Base-by-base conservation (phyloP, 768 basidiomycete species). In the Lepiota brunneoincarnata region DNA sequence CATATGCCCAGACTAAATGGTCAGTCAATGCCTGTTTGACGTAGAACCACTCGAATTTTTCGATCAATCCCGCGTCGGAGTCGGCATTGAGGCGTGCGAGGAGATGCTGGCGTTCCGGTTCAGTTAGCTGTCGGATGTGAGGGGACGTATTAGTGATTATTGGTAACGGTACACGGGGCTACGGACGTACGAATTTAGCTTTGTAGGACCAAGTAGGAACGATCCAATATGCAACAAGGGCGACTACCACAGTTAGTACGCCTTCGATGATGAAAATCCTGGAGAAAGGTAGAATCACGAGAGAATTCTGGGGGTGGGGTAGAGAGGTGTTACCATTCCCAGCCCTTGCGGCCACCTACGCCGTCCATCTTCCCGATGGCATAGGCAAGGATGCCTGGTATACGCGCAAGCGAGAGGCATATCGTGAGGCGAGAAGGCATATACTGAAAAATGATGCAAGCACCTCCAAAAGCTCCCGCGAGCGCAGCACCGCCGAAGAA, bases 261-360 rank as follows among this genome's bases (percentile, higher is more conserved):
- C 83, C 80, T 64, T 82, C 81, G 1, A 83, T 56, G 50, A 82
- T 82, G 63, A 83, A 83, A 24, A 86, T 80, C 81, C 78, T 82
- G 47, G 28, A 35, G 9, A 31, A 10, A 39, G 54, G 10, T 50
- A 24, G 52, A 2, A 7, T 20, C 21, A n/a, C 17, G 2, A 24
- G 2, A 24, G 10, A 20, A 18, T 4, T 6, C 18, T 11, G 17
- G 17, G 7, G 24, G 10, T 17, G 21, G 15, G 4, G 28, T 23
- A 36, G 6, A 17, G 23, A 10, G 34, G 0, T 41, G 62, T 17
- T 57, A 77, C 82, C 84, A 86, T 67, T 77, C 71, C 84, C 85
- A 86, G 18, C 83, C 82, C 38, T 65, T 73, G 44, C 75, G 74
- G 15, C 82, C 84, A n/a, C 80, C 82, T 2, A 83, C 65, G 14